Evolutionary conservation across 1,284 basidiomycete genomes (phyloP).

Genomic region (Amylostereum areolatum): DNA sequence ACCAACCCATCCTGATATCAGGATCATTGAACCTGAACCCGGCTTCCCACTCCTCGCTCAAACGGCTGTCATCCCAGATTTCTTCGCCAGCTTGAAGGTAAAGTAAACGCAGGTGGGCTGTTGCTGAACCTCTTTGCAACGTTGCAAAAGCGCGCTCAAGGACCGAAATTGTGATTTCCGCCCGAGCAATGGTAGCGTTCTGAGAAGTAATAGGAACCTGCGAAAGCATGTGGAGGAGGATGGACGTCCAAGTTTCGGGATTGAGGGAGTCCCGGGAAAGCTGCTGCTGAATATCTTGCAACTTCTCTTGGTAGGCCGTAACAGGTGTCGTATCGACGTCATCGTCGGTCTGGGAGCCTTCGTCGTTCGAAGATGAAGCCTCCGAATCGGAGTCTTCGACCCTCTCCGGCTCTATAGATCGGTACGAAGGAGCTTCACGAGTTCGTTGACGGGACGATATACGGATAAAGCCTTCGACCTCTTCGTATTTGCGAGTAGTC

Average conservation of each 20-base stretch:
- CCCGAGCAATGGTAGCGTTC: slow-evolving; percentile 56
- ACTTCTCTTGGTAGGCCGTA: slow-evolving; percentile 50
- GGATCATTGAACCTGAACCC: slow-evolving; percentile 20
- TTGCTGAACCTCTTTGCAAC: slow-evolving; percentile 43
- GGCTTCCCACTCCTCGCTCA: slow-evolving; percentile 61
- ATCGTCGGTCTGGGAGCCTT: slow-evolving; percentile 18
- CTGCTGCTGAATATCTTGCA: slow-evolving; percentile 53
- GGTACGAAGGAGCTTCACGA: slow-evolving; percentile 39
- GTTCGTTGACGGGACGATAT: slow-evolving; percentile 34
- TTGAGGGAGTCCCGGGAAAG: slow-evolving; percentile 47
- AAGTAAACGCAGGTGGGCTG: slow-evolving; percentile 48
- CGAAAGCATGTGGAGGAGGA: slow-evolving; percentile 56
- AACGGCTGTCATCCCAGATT: slow-evolving; percentile 53
- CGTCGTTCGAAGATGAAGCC: slow-evolving; percentile 5
- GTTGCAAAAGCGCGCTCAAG: slow-evolving; percentile 58
- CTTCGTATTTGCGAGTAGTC: slow-evolving; percentile 42
- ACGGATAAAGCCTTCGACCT: slow-evolving; percentile 61
- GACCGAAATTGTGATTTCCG: slow-evolving; percentile 66
- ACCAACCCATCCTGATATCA: slow-evolving; percentile 66
- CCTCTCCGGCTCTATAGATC: slow-evolving; percentile 37
- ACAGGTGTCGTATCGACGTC: slow-evolving; percentile 29
- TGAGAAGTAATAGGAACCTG: slow-evolving; percentile 54
- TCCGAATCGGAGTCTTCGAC: slow-evolving; percentile 23
- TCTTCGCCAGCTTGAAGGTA: slow-evolving; percentile 68
- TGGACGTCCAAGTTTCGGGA: slow-evolving; percentile 55